Evolutionary conservation across 2,329 filamentous ascomycete species (phyloP).

Genomic region (Cercospora berteroae): DNA sequence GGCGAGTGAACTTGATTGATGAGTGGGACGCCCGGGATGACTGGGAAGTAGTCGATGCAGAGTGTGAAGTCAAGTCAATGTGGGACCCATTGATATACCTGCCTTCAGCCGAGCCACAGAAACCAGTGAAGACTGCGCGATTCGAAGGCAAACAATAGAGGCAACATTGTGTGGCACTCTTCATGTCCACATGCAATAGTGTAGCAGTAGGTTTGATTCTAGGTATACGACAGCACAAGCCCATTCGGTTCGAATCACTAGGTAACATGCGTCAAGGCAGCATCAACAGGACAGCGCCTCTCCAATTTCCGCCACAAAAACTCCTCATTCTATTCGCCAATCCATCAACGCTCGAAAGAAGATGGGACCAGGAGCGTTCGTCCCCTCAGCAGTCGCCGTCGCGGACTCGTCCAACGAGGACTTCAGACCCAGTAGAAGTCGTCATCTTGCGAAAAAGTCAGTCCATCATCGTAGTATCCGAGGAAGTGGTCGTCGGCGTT

Average conservation of each 20-base stretch:
- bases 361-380: neutral
- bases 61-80: neutral
- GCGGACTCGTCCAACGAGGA: neutral
- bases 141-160: neutral
- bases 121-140: neutral
- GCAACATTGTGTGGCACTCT: neutral
- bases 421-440: conserved; percentile 17
- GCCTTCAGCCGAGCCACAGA: neutral
- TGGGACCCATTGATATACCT: neutral
- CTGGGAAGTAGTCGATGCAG: neutral
- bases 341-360: neutral
- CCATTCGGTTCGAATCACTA: neutral
- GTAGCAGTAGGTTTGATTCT: neutral
- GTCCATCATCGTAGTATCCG: conserved; percentile 17
- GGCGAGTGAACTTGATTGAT: neutral
- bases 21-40: neutral
- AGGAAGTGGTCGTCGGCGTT: conserved; percentile 12
- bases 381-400: neutral
- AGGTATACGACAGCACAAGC: conserved; percentile 3
- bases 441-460: conserved; percentile 12
- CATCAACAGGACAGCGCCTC: neutral
- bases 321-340: neutral
- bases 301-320: neutral
- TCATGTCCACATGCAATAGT: neutral
- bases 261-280: neutral